Percentiles rank a stretch among this genome's conserved stretches.
phyloP scores from a whole-genome alignment of 768 basidiomycete genomes.

The Lanmaoa pseudosensibilis region DNA sequence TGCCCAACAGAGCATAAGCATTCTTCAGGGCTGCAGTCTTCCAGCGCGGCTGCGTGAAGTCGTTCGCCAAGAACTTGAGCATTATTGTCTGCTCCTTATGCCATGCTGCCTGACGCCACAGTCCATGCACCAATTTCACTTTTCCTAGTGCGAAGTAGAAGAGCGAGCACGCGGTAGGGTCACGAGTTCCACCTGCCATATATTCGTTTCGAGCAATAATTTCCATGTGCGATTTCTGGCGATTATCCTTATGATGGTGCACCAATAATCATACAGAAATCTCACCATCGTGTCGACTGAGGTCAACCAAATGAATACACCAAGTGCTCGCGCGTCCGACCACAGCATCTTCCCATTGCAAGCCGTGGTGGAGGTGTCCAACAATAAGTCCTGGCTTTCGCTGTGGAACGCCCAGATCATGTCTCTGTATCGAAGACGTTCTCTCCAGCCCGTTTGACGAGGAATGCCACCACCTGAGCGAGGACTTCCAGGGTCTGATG shows the following conservation, averaged over 20 bases:
- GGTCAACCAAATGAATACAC: conserved; percentile 85
- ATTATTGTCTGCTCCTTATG: conserved; percentile 87
- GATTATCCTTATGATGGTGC: neutral
- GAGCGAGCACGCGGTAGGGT: conserved; percentile 86
- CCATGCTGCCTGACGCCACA: conserved; percentile 95
- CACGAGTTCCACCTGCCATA: conserved; percentile 81
- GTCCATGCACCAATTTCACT: conserved; percentile 84
- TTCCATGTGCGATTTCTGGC: conserved; percentile 80
- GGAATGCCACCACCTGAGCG: conserved; percentile 41
- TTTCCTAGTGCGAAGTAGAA: conserved; percentile 96
- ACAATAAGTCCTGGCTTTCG: conserved; percentile 84
- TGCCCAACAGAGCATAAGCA: conserved; percentile 87
- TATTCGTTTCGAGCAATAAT: conserved; percentile 90
- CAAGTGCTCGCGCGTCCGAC: conserved; percentile 83
- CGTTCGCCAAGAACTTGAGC: conserved; percentile 90
- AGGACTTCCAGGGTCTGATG: conserved; percentile 49
- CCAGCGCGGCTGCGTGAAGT: conserved; percentile 85
- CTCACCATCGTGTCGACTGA: conserved; percentile 77
- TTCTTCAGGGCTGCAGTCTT: conserved; percentile 94
- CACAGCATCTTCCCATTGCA: conserved; percentile 88
- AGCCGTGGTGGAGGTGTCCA: conserved; percentile 66
- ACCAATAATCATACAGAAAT: conserved; percentile 7
- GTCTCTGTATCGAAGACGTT: conserved; percentile 87
- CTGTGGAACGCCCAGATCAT: conserved; percentile 98
- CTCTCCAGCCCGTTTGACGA: conserved; percentile 57